Conservation (phyloP, 1,284 basidiomycete genomes). For the Cryptococcus sp. region DNA sequence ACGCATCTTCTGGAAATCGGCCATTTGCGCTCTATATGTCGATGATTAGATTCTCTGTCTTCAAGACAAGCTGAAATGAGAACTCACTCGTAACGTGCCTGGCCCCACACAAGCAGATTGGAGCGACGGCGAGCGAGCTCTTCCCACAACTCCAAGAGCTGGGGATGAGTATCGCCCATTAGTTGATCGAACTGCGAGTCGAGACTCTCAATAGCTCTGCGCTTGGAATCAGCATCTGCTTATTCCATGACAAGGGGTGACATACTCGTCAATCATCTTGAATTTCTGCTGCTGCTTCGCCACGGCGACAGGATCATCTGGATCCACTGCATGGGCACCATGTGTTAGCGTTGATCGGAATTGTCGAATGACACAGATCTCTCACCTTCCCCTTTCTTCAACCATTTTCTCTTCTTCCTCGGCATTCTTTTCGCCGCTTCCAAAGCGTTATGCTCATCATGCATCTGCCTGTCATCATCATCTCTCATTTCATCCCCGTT, state of each 20-base stretch:
- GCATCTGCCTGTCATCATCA: neutral
- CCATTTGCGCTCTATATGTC: constrained; percentile 10
- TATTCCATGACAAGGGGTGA: neutral
- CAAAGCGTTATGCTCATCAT: neutral
- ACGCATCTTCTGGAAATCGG: constrained; percentile 16
- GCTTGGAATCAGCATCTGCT: neutral
- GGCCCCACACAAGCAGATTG: constrained; percentile 17
- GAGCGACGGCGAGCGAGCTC: constrained; percentile 33
- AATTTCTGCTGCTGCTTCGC: constrained; percentile 40
- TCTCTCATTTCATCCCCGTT: neutral
- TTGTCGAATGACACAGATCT: neutral
- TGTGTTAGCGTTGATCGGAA: neutral
- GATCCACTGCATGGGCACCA: constrained; percentile 36
- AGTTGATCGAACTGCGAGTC: constrained; percentile 36
- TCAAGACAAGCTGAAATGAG: neutral
- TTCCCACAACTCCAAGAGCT: constrained; percentile 31
- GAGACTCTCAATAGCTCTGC: constrained; percentile 37
- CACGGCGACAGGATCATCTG: constrained; percentile 46
- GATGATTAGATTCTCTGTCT: neutral
- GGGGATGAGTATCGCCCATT: constrained; percentile 27
- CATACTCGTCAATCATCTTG: constrained; percentile 36
- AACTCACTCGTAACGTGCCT: constrained; percentile 28
- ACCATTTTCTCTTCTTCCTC: constrained; percentile 43
- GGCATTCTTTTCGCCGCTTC: constrained; percentile 9
- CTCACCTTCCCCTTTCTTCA: constrained; percentile 45